phyloP scores from a whole-genome alignment of 108 stramenopile genomes.

The Pseudonitzschia multistriata region DNA sequence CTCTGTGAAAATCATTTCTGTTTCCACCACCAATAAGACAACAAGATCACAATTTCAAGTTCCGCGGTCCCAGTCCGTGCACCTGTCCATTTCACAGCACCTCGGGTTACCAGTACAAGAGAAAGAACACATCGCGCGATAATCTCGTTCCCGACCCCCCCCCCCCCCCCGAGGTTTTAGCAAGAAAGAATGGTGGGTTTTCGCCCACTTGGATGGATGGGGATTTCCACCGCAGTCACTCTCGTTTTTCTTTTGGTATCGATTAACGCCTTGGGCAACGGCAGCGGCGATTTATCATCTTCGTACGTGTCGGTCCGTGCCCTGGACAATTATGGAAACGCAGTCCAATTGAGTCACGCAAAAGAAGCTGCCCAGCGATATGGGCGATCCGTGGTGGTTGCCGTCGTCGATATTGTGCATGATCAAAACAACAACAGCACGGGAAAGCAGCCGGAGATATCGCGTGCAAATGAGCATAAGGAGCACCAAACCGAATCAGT shows the following conservation, averaged over 20 bases:
- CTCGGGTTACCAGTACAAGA: too few species aligned
- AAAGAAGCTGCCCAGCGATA: conserved; percentile 37
- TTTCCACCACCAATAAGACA: too few species aligned
- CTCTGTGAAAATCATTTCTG: too few species aligned
- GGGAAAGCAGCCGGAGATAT: not conserved
- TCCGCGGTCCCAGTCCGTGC: too few species aligned
- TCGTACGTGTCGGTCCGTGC: conserved; percentile 55
- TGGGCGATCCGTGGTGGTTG: conserved; percentile 48
- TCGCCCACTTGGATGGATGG: not conserved
- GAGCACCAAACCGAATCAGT: not conserved
- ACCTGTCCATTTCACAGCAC: too few species aligned
- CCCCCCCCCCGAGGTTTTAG: too few species aligned
- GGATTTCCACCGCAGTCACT: not conserved
- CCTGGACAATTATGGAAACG: conserved; percentile 58
- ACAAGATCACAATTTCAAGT: too few species aligned
- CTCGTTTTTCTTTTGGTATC: not conserved
- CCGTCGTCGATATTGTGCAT: conserved; percentile 6
- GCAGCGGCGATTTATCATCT: conserved; percentile 16
- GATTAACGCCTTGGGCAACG: not conserved
- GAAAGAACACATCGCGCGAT: too few species aligned
- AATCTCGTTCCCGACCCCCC: too few species aligned
- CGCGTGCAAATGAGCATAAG: conserved; percentile 1
- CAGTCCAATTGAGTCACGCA: conserved; percentile 58
- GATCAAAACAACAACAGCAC: not conserved
- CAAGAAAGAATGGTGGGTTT: not conserved